Evolutionary conservation across 78 protist genomes (phyloP).

Genomic region (Mantamonas sphyraenae): DNA sequence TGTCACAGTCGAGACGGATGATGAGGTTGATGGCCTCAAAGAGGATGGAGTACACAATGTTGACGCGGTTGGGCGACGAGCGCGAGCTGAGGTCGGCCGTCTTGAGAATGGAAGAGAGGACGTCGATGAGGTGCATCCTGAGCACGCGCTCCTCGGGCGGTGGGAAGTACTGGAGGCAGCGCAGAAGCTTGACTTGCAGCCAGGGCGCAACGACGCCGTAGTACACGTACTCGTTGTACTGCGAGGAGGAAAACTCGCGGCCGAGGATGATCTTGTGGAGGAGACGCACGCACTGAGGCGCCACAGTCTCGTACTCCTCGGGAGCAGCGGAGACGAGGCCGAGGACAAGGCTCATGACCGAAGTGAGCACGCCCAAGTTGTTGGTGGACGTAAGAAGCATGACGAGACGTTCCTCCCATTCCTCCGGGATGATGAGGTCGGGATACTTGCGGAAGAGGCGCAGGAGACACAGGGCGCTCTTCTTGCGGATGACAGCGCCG

Average conservation of each 20-base stretch:
- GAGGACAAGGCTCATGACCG: slow-evolving; percentile 51
- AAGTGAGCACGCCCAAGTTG: slow-evolving; percentile 70
- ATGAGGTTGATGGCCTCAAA: slow-evolving; percentile 82
- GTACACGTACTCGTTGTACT: slow-evolving; percentile 83
- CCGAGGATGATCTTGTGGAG: slow-evolving; percentile 28
- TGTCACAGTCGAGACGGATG: slow-evolving; percentile 55
- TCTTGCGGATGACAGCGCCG: slow-evolving; percentile 46
- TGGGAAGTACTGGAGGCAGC: slow-evolving; percentile 80
- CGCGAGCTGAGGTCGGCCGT: no score
- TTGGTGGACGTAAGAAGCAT: slow-evolving; percentile 56
- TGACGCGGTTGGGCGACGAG: slow-evolving; percentile 68
- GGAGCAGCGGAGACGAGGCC: slow-evolving; percentile 42
- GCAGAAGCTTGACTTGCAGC: slow-evolving; percentile 86
- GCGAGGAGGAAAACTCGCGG: slow-evolving; percentile 33
- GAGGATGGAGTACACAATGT: slow-evolving; percentile 79
- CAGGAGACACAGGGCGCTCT: slow-evolving; percentile 84
- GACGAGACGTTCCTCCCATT: slow-evolving; percentile 22
- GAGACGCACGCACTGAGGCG: background rate
- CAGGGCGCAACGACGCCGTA: slow-evolving; percentile 85
- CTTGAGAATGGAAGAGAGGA: slow-evolving; percentile 56
- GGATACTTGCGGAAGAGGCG: slow-evolving; percentile 83
- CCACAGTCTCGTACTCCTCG: slow-evolving; percentile 37
- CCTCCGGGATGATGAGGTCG: slow-evolving; percentile 20
- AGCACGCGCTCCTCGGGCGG: slow-evolving; percentile 49
- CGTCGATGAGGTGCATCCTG: background rate